phyloP scores from a whole-genome alignment of 2,329 filamentous ascomycete species.

The Parastagonospora nodorum region DNA sequence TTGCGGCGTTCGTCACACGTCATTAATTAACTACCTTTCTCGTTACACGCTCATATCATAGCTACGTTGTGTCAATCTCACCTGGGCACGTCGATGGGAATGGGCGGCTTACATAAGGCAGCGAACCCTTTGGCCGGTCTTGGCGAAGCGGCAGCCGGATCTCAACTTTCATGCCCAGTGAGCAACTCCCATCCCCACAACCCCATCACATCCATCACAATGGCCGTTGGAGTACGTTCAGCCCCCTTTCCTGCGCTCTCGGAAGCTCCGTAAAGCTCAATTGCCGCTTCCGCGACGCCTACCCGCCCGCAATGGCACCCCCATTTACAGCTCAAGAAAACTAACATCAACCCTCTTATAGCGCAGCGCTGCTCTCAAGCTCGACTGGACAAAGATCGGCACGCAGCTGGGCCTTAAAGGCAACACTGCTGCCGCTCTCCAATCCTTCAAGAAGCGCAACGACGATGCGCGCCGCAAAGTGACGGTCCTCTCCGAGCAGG shows the following conservation, averaged over 20 bases:
- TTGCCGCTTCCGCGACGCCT: conserved; percentile 36
- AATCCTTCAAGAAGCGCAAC: conserved; percentile 99
- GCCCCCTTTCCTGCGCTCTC: conserved; percentile 12
- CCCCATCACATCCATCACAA: conserved; percentile 49
- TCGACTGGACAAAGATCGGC: conserved; percentile 97
- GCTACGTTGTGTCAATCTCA: too few relatives aligned
- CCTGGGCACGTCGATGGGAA: neutral
- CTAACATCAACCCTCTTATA: conserved; percentile 53
- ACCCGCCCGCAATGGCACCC: conserved; percentile 34
- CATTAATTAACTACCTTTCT: too few relatives aligned
- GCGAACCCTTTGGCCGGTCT: neutral
- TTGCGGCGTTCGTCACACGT: too few relatives aligned
- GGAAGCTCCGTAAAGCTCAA: conserved; percentile 33
- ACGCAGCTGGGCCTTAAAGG: conserved; percentile 94
- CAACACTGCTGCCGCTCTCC: conserved; percentile 87
- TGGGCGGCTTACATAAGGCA: neutral
- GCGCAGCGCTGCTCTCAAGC: conserved; percentile 98
- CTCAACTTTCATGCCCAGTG: conserved; percentile 9
- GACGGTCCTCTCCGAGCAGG: conserved; percentile 78
- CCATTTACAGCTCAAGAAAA: conserved; percentile 26
- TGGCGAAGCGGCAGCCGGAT: conserved; percentile 1
- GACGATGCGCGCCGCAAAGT: conserved; percentile 97
- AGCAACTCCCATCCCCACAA: conserved; percentile 31
- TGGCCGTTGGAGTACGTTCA: conserved; percentile 51
- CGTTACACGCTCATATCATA: too few relatives aligned